Base-by-base conservation (phyloP, 345 rosid genomes). In the Aquilaria sinensis region DNA sequence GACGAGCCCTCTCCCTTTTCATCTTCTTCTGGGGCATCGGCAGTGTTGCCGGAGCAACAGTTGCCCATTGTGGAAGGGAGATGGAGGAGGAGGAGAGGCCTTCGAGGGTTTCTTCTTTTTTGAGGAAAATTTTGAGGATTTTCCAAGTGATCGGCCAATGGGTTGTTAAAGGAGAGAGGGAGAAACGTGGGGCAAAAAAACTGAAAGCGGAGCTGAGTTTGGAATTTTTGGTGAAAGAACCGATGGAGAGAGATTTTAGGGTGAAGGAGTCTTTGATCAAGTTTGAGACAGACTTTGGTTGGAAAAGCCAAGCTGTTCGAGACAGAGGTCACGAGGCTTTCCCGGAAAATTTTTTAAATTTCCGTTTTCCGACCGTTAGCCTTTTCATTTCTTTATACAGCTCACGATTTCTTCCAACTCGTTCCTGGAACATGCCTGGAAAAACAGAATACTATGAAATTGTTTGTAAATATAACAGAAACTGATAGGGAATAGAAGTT, bases 11-110 rank as follows among this genome's bases (percentile, higher is more conserved):
- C 77, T 52, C 68, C 85, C 67, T 71, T 78, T 14, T 53, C 78
- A 1, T 46, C 45, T 9, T 51, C 41, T 9, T 53, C 50, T 49
- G 67, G 80, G 47, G 69, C 74, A 10, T 51, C 70, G n/a, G 70
- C 54, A 33, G 71, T 64, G 48, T 80, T 80, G 23, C 78, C 78
- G 64, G 88, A 79, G 85, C 96, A 90, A 71, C 92, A 87, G 70
- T 71, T 85, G 70, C 96, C 97, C 97, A 85, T 81, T 66, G 68
- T 56, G 37, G 41, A 29, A 57, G 73, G 61, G 71, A 68, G 79
- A 68, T 41, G 58, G 56, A 64, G 70, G 66, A 75, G n/a, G 68
- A 62, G 50, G 50, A 47, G 49, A 37, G 48, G 48, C 53, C 2
- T 31, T 32, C 43, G 62, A 52, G 45, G 64, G 64, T 16, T 37